Percentiles rank a stretch among this genome's conserved stretches.
Evolutionary conservation across 257 asterid genomes (phyloP).

Genomic region (Salvia miltiorrhiza): DNA sequence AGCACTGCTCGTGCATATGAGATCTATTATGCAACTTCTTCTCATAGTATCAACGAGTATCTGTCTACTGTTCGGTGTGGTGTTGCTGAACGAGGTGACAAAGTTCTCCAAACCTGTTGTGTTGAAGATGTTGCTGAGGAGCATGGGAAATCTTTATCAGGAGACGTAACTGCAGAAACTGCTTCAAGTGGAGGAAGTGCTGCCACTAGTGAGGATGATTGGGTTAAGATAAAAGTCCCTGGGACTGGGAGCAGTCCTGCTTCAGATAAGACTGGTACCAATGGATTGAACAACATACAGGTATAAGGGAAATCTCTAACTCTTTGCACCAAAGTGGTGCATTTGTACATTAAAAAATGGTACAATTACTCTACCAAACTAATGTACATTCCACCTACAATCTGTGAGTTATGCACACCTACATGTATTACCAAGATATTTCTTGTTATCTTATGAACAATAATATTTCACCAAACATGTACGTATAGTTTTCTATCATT

Average conservation of each 20-base stretch:
- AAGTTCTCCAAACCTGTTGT: slow-evolving; percentile 44
- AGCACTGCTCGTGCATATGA: slow-evolving; percentile 93
- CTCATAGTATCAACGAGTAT: slow-evolving; percentile 51
- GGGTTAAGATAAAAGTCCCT: slow-evolving; percentile 69
- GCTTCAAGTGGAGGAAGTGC: slow-evolving; percentile 33
- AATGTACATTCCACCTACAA: not conserved
- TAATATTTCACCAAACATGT: not conserved
- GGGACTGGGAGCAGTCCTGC: slow-evolving; percentile 33
- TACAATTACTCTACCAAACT: not conserved
- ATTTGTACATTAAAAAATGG: not conserved
- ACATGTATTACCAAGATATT: not conserved
- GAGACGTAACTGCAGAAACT: slow-evolving; percentile 35
- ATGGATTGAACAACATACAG: slow-evolving; percentile 32
- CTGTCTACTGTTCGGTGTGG: slow-evolving; percentile 84
- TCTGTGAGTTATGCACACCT: not conserved
- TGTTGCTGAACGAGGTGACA: slow-evolving; percentile 65
- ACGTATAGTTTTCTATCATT: not conserved
- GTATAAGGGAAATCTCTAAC: slow-evolving; percentile 16
- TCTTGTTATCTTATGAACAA: not conserved
- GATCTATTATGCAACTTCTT: slow-evolving; percentile 55
- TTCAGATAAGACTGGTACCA: slow-evolving; percentile 26
- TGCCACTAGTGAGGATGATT: slow-evolving; percentile 69
- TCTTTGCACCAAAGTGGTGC: not conserved
- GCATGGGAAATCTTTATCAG: slow-evolving; percentile 25
- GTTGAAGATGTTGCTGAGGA: slow-evolving; percentile 35